These are phyloP conservation scores for Exsudoporus frostii DNA, from an alignment of 768 basidiomycete genomes.

Conservation along the genomic window DNA sequence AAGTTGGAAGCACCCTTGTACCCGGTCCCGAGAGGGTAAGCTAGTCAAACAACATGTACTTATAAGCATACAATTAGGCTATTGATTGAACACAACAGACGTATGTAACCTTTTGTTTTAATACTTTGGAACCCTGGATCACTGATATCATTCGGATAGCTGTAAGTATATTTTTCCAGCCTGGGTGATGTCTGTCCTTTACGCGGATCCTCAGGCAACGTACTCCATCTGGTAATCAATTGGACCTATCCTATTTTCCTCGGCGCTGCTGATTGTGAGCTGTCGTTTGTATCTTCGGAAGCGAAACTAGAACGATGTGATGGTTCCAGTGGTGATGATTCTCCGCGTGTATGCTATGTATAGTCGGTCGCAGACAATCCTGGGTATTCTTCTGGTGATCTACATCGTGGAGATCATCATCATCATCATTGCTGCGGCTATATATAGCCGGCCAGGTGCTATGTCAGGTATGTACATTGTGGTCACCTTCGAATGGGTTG, in stretches of 20 bases:
- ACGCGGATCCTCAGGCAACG: not conserved
- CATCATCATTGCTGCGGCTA: too few relatives aligned
- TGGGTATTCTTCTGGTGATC: not conserved
- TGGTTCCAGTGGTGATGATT: not conserved
- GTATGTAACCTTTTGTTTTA: too few relatives aligned
- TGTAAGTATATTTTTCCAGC: not conserved
- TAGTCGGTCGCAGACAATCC: not conserved
- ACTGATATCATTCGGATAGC: not conserved
- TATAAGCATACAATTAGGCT: too few relatives aligned
- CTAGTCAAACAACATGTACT: too few relatives aligned
- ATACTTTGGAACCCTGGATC: not conserved
- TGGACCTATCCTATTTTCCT: not conserved
- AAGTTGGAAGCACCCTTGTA: too few relatives aligned
- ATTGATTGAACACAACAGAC: too few relatives aligned
- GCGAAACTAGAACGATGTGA: not conserved
- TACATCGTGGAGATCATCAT: too few relatives aligned
- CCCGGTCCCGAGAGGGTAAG: not conserved
- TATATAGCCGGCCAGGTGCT: too few relatives aligned
- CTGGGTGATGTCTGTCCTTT: not conserved
- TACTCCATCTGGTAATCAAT: not conserved
- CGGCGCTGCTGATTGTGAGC: not conserved
- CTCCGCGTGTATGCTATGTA: not conserved
- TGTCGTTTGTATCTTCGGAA: not conserved
- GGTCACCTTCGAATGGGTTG: not conserved
- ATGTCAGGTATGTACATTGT: too few relatives aligned